A percentile compares a stretch with the other conserved stretches of the same genome.
phyloP scores from a whole-genome alignment of 2,329 filamentous ascomycete species.

The Sporothrix humicola region DNA sequence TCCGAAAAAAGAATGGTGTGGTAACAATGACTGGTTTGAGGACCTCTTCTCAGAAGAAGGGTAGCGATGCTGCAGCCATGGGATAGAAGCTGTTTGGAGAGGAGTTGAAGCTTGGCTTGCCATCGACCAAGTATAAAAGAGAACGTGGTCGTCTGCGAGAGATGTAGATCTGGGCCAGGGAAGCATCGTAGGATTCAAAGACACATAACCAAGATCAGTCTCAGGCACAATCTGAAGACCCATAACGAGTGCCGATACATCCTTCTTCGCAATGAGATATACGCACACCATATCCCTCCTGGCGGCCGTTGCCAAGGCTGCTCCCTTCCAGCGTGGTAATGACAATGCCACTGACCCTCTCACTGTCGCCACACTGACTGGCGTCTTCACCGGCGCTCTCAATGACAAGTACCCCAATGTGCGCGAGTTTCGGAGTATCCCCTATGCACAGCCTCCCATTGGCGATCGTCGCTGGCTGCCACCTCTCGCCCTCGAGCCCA shows the following conservation, averaged over 20 bases:
- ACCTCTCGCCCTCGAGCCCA: constrained; percentile 37
- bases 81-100: not conserved
- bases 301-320: not conserved
- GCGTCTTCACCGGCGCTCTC: constrained; percentile 37
- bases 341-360: not conserved
- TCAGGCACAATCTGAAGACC: not conserved
- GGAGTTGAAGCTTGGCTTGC: not conserved
- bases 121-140: not conserved
- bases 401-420: constrained; percentile 45
- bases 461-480: constrained; percentile 39
- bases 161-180: not conserved
- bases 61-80: not conserved
- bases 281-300: not conserved
- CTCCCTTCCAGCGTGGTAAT: not conserved
- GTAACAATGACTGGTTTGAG: not conserved
- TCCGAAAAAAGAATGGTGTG: not conserved
- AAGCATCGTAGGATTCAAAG: constrained; percentile 7
- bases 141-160: not conserved
- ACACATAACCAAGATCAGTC: not conserved
- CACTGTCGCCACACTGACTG: not conserved
- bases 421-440: constrained; percentile 48
- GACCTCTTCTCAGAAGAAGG: not conserved
- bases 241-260: not conserved
- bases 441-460: constrained; percentile 45
- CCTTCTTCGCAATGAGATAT: not conserved